Evolutionary conservation across 2,329 filamentous ascomycete species (phyloP).

Genomic region (Fusarium albidum): DNA sequence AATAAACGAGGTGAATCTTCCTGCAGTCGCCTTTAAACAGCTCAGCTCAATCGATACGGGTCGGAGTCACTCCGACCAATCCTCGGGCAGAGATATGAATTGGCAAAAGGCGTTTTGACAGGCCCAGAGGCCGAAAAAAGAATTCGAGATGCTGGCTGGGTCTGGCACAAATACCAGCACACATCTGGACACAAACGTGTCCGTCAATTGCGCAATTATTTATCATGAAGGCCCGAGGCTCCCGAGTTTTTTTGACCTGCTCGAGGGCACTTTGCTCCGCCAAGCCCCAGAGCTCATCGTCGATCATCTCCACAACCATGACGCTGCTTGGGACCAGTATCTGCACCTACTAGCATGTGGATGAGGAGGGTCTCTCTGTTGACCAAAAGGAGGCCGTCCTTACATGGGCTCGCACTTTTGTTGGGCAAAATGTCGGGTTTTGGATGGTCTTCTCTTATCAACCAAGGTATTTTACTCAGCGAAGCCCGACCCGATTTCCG

Average conservation of each 20-base stretch:
- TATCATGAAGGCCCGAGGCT: too few relatives aligned
- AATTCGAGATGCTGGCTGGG: too few relatives aligned
- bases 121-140: too few relatives aligned
- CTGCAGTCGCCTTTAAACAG: constrained; percentile 5
- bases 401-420: constrained; percentile 25
- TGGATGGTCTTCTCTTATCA: constrained; percentile 32
- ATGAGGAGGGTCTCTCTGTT: constrained; percentile 9
- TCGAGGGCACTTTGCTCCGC: constrained; percentile 11
- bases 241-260: too few relatives aligned
- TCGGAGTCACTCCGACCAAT: constrained; percentile 17
- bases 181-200: too few relatives aligned
- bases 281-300: constrained; percentile 32
- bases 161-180: too few relatives aligned
- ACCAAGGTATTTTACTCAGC: constrained; percentile 11
- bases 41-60: background rate
- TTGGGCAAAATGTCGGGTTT: constrained; percentile 21
- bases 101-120: constrained; percentile 5
- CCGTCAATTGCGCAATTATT: too few relatives aligned
- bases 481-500: constrained; percentile 3
- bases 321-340: constrained; percentile 15
- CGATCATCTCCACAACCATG: constrained; percentile 35
- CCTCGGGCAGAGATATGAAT: constrained; percentile 12
- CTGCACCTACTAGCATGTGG: constrained; percentile 26
- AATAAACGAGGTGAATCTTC: background rate
- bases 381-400: constrained; percentile 5